Base-by-base conservation (phyloP, 2,329 filamentous ascomycete genomes). In the Cladobotryum mycophilum region DNA sequence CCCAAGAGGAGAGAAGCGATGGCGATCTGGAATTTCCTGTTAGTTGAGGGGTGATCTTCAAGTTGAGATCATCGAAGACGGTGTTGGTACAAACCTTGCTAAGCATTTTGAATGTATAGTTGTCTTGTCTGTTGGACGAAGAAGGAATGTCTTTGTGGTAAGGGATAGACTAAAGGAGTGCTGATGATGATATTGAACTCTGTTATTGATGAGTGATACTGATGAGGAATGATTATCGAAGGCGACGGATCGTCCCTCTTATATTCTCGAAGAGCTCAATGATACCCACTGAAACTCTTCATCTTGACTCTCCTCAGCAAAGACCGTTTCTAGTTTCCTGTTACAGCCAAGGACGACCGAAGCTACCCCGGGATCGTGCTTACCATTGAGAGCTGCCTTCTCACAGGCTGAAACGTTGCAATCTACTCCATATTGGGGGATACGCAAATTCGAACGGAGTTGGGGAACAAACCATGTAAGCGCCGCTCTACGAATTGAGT, bases 1-100 rank as follows among this genome's bases (percentile, higher is more conserved):
- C 43, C 43, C 17, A 47, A 7, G 22, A 51, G 4, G 7, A 53
- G 38, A 41, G 51, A 51, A 33, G 48, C 41, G 5, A 51, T 33
- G 22, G 41, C 17, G 42, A 49, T 13, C 49, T 52, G 12, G 17
- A 13, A 35, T 22, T 60, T 69, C 7, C 7, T 22, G 41, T 42
- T 17, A 25, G 18, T 38, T 17, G 14, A 7, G 36, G 12, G 5
- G 36, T 38, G 36, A 38, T 38, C 17, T 17, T 38, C 36, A 17
- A n/a, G 36, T 38, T 5, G 14, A 38, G 36, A n/a, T n/a, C 17
- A 12, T 38, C 36, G 6, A 38, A 38, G 36, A 38, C 36, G 25
- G 25, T 30, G 25, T 30, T 30, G 6, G 25, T 15, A 41, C 38
- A 17, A 18, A 41, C 38, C 38, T 41, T 41, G 38, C 38, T 41